Percentiles rank a stretch among this genome's conserved stretches.
phyloP scores from a whole-genome alignment of 2,329 filamentous ascomycete genomes.

The Colletotrichum tofieldiae region DNA sequence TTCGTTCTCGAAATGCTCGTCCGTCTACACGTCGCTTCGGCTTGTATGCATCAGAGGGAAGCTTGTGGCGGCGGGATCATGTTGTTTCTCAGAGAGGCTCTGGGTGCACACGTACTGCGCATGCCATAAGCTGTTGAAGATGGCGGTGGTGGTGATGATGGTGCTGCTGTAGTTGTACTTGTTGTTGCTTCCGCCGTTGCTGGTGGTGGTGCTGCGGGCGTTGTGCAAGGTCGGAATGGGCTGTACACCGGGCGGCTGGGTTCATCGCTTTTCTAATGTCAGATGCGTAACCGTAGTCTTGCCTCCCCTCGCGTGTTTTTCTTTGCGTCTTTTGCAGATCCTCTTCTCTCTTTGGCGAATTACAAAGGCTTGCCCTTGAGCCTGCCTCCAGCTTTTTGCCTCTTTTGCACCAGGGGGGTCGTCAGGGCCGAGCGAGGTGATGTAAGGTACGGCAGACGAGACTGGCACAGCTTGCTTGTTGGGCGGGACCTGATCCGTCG shows the following conservation, averaged over 20 bases:
- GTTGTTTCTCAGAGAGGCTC: conserved; percentile 16
- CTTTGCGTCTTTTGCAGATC: conserved; percentile 17
- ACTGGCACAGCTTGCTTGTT: background rate
- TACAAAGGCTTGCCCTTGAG: conserved; percentile 18
- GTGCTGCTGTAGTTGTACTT: conserved; percentile 20
- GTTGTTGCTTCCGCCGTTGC: conserved; percentile 20
- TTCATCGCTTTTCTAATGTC: conserved; percentile 35
- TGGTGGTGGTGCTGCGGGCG: conserved; percentile 15
- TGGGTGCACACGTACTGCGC: conserved; percentile 3
- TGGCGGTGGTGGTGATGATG: background rate
- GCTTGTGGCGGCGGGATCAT: conserved; percentile 14
- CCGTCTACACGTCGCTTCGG: conserved; percentile 14
- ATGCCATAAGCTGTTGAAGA: conserved; percentile 11
- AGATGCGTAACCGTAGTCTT: conserved; percentile 8
- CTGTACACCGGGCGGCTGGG: conserved; percentile 14
- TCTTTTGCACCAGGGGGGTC: conserved; percentile 19
- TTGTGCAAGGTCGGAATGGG: conserved; percentile 48
- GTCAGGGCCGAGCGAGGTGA: conserved; percentile 25
- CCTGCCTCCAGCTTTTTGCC: conserved; percentile 21
- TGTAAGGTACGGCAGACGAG: conserved; percentile 13
- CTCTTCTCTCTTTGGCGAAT: conserved; percentile 16
- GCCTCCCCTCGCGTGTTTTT: conserved; percentile 20
- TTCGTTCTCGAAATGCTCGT: conserved; percentile 8
- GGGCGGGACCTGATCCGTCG: conserved; percentile 18
- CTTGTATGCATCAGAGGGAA: conserved; percentile 29